phyloP scores from a whole-genome alignment of 73 alveolate genomes.

The Paramecium biaurelia region DNA sequence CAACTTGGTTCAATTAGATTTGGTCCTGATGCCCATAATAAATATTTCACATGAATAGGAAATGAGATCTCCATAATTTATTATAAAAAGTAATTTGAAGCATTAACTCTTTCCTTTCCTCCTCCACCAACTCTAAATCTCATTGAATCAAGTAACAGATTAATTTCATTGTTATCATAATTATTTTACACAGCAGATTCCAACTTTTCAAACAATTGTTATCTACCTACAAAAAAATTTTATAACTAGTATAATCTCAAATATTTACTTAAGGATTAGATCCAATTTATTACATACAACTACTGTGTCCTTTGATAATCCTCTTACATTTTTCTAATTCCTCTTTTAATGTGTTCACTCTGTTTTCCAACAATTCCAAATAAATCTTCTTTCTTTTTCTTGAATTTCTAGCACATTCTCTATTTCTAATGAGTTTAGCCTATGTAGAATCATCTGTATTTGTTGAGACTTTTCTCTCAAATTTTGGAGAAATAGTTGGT shows the following conservation, averaged over 20 bases:
- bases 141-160: conserved; percentile 41
- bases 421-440: conserved; percentile 41
- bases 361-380: conserved; percentile 47
- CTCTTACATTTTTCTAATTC: conserved; percentile 53
- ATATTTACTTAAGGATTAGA: conserved; percentile 1
- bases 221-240: conserved; percentile 49
- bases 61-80: conserved; percentile 45
- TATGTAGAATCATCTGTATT: neutral
- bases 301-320: neutral
- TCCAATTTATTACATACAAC: neutral
- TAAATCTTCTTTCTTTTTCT: conserved; percentile 61
- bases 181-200: conserved; percentile 31
- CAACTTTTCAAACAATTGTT: conserved; percentile 51
- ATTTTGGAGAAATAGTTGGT: neutral
- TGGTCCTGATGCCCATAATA: conserved; percentile 40
- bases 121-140: conserved; percentile 63
- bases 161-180: conserved; percentile 47
- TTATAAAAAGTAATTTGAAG: conserved; percentile 44
- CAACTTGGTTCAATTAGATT: conserved; percentile 22
- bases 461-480: neutral
- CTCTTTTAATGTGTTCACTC: conserved; percentile 32
- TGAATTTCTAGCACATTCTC: conserved; percentile 60
- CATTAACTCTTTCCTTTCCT: conserved; percentile 53
- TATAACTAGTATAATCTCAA: neutral
- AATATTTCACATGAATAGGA: conserved; percentile 39